These are phyloP conservation scores for Coniochaeta ligniaria DNA, from an alignment of 2,329 filamentous ascomycete genomes.

Conservation along the genomic window DNA sequence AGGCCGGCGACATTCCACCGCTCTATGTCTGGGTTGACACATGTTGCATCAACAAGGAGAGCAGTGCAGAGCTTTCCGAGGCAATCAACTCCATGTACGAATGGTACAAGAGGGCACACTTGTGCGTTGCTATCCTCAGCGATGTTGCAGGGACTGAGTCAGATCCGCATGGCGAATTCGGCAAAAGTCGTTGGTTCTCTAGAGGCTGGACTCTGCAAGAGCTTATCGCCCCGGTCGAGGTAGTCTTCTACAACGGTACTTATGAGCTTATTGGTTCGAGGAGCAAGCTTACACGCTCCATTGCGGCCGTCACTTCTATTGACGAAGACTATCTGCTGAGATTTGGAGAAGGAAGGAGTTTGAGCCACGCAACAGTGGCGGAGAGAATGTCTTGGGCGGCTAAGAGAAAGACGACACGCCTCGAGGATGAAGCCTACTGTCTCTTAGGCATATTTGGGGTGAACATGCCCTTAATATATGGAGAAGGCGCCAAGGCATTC, in stretches of 20 bases:
- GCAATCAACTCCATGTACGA: neutral
- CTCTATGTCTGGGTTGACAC: neutral
- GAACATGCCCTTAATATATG: constrained; percentile 19
- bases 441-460: constrained; percentile 19
- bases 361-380: neutral
- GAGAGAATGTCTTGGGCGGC: constrained; percentile 17
- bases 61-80: neutral
- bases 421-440: constrained; percentile 19
- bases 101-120: neutral
- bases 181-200: neutral
- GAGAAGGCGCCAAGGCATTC: constrained; percentile 6
- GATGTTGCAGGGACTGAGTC: neutral
- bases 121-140: neutral
- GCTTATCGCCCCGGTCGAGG: neutral
- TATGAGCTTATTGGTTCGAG: neutral
- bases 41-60: neutral
- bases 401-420: constrained; percentile 12
- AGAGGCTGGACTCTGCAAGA: neutral
- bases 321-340: neutral
- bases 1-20: neutral
- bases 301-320: neutral
- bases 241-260: neutral
- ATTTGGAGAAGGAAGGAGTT: neutral
- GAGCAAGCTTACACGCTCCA: neutral
- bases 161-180: neutral